Percentiles rank a stretch among this genome's conserved stretches.
Conservation (phyloP, 2,329 filamentous ascomycete genomes). For the Sporothrix humicola region DNA sequence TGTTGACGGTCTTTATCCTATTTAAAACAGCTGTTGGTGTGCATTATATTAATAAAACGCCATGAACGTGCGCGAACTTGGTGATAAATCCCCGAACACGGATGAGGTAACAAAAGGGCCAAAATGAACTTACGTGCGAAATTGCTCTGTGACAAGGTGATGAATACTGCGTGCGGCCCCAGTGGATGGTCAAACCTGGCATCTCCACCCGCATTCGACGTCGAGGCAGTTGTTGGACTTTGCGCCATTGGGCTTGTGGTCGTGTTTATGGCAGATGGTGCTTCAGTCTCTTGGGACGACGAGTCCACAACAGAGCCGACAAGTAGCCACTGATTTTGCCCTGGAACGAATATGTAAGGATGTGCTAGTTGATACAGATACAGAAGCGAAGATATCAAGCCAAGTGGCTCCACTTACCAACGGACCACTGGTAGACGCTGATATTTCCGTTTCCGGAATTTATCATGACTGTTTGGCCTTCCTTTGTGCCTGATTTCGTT, state of each 20-base stretch:
- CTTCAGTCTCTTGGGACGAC: slow-evolving; percentile 28
- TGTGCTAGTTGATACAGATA: neutral
- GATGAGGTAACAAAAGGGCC: neutral
- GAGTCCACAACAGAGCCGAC: slow-evolving; percentile 91
- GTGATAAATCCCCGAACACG: slow-evolving; percentile 23
- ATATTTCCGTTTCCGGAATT: slow-evolving; percentile 79
- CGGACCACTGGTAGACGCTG: slow-evolving; percentile 87
- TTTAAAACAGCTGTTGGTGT: slow-evolving; percentile 32
- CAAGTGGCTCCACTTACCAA: slow-evolving; percentile 44
- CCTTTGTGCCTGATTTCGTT: slow-evolving; percentile 85
- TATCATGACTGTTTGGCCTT: slow-evolving; percentile 94
- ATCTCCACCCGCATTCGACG: slow-evolving; percentile 75
- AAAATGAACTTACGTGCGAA: slow-evolving; percentile 44
- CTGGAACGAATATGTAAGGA: slow-evolving; percentile 38
- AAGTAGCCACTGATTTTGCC: slow-evolving; percentile 77
- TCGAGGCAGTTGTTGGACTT: slow-evolving; percentile 63
- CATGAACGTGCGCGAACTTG: too few species aligned
- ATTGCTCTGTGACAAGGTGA: slow-evolving; percentile 35
- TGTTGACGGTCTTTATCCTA: slow-evolving; percentile 35
- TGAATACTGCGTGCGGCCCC: slow-evolving; percentile 54
- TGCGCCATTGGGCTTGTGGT: slow-evolving; percentile 81
- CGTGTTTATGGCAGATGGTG: slow-evolving; percentile 69
- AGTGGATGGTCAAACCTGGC: slow-evolving; percentile 80
- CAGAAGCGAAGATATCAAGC: neutral
- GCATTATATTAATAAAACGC: too few species aligned